Percentiles rank a stretch among this genome's conserved stretches.
phyloP scores from a whole-genome alignment of 148 eudicot species.

The Selenicereus undatus region DNA sequence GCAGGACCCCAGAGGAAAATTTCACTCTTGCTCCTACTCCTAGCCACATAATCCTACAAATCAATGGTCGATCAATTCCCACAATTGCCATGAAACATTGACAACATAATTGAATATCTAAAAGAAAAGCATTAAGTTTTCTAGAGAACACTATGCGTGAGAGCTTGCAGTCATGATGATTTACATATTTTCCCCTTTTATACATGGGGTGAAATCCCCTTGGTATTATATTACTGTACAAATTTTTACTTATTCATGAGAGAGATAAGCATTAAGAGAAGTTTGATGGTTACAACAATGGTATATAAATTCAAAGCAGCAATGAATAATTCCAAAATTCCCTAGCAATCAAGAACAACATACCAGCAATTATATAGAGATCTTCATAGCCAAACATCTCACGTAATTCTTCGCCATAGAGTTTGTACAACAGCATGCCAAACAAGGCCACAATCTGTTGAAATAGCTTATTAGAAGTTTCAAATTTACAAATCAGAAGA shows the following conservation, averaged over 20 bases:
- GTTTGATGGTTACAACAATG: not conserved
- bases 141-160: too few relatives aligned
- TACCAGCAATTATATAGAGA: constrained; percentile 96
- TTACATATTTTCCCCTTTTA: too few relatives aligned
- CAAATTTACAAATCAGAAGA: constrained; percentile 1
- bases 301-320: not conserved
- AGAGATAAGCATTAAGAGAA: not conserved
- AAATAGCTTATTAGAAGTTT: constrained; percentile 21
- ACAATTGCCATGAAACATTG: not conserved
- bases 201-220: too few relatives aligned
- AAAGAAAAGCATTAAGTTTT: not conserved
- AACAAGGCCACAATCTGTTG: constrained; percentile 83
- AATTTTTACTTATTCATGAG: too few relatives aligned
- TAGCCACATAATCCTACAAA: too few relatives aligned
- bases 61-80: too few relatives aligned
- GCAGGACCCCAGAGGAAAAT: too few relatives aligned
- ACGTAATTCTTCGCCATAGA: constrained; percentile 90
- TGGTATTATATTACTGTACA: too few relatives aligned
- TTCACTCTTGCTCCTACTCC: too few relatives aligned
- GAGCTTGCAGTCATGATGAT: too few relatives aligned
- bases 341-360: not conserved
- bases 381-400: constrained; percentile 98
- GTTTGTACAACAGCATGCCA: constrained; percentile 82
- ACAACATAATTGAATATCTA: not conserved
- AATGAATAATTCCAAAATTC: not conserved